Evolutionary conservation across 176 grass and related monocot species (phyloP), one percentile per base, ranked within the genome.

Genomic region (Eragrostis curvula): DNA sequence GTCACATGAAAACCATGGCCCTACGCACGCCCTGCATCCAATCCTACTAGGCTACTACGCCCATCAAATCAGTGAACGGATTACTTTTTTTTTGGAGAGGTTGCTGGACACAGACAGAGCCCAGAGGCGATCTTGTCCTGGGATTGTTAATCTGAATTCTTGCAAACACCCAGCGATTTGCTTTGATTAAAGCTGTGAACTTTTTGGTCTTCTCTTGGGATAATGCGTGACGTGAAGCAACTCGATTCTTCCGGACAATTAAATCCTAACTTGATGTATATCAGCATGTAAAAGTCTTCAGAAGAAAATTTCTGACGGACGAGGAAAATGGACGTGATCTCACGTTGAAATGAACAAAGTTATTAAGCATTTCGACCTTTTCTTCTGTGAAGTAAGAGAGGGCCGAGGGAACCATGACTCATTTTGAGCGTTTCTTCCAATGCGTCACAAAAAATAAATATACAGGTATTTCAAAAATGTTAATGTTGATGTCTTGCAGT

Each of bases 1-100:
- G 46, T 66, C 47, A 75, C 71, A 57, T 45, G 81, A 75, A 14
- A 66, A 0, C 72, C 50, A 20, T 45, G 61, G 46, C 36, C 72
- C 62, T 47, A 30, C 49, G 12, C 16, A 17, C 8, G 16, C 4
- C 18, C 6, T 3, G 20, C 15, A n/a, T 23, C 50, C 30, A 5
- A 15, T 56, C 51, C 16, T 12, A 1, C 44, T 15, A 16, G n/a
- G n/a, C 70, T 50, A n/a, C 79, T 72, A 7, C 2, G 21, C 53
- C 16, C 23, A 70, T 32, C 66, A 3, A 27, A 44, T 29, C 69
- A 51, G 15, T 17, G 46, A 13, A 45, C 44, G 25, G 15, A 14
- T 17, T 21, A 16, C 47, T 36, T 32, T 36, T 73, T 36, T 1
- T 30, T 25, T 15, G 17, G 27, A 53, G 46, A 50, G 15, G 45